Evolutionary conservation across 2,329 filamentous ascomycete species (phyloP).

Genomic region (Trichophyton verrucosum): DNA sequence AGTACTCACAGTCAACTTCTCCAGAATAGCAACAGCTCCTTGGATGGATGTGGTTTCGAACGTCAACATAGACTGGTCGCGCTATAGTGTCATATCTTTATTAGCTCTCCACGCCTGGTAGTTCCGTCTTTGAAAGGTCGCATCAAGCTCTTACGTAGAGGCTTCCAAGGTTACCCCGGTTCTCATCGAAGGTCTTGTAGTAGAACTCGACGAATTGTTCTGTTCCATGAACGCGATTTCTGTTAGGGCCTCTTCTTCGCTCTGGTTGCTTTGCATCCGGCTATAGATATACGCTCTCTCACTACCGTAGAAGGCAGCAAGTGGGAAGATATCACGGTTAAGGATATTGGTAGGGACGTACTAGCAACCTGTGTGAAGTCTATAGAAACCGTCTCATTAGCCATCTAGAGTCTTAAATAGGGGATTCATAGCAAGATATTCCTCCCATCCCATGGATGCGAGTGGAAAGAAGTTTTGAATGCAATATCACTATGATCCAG

Average conservation of each 20-base stretch:
- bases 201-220: constrained; percentile 84
- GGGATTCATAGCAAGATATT: neutral
- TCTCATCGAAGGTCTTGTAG: constrained; percentile 72
- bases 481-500: constrained; percentile 11
- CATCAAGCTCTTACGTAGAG: constrained; percentile 58
- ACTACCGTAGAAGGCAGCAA: neutral
- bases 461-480: neutral
- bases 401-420: neutral
- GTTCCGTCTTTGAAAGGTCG: neutral
- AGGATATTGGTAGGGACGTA: constrained; percentile 19
- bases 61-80: constrained; percentile 78
- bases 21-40: constrained; percentile 55
- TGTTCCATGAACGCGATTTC: constrained; percentile 29
- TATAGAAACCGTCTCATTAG: constrained; percentile 11
- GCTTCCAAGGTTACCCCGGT: constrained; percentile 50
- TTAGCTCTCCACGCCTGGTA: neutral
- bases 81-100: constrained; percentile 37
- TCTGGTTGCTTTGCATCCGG: constrained; percentile 28
- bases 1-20: constrained; percentile 63
- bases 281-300: neutral
- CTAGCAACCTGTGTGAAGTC: constrained; percentile 30
- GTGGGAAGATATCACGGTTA: neutral
- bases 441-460: neutral
- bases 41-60: constrained; percentile 63
- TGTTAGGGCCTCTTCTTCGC: constrained; percentile 35